Percentiles rank a stretch among this genome's conserved stretches.
phyloP scores from a whole-genome alignment of 2,329 filamentous ascomycete species.

The Penicillium hordei region DNA sequence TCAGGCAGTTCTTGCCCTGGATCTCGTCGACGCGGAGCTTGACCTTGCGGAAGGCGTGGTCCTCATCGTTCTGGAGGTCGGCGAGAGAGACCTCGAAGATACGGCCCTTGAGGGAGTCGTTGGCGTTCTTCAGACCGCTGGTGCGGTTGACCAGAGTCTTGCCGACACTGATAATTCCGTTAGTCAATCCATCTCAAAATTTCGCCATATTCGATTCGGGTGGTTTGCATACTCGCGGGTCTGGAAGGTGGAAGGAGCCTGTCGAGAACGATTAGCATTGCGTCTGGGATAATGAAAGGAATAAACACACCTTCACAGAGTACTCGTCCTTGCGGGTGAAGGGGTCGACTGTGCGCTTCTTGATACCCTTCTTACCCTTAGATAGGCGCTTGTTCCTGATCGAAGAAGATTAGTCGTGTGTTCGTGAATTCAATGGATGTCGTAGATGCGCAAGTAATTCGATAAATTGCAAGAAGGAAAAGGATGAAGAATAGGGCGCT shows the following conservation, averaged over 20 bases:
- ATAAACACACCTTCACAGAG: slow-evolving; percentile 75
- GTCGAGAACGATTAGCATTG: slow-evolving; percentile 22
- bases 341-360: slow-evolving; percentile 98
- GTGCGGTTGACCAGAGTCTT: slow-evolving; percentile 99
- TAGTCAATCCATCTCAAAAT: slow-evolving; percentile 13
- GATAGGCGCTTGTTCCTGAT: slow-evolving; percentile 98
- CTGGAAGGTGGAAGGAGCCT: slow-evolving; percentile 95
- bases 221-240: slow-evolving; percentile 81
- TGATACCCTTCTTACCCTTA: slow-evolving; percentile 99
- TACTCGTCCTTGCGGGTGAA: slow-evolving; percentile 99
- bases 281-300: neutral
- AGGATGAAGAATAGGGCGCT: slow-evolving; percentile 24
- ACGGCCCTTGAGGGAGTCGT: slow-evolving; percentile 97
- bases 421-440: slow-evolving; percentile 10
- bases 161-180: slow-evolving; percentile 70
- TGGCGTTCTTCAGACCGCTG: slow-evolving; percentile 99
- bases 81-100: slow-evolving; percentile 99
- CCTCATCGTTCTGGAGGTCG: slow-evolving; percentile 99
- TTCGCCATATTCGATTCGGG: slow-evolving; percentile 3
- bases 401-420: slow-evolving; percentile 17
- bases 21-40: slow-evolving; percentile 98
- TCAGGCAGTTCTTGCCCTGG: slow-evolving; percentile 99
- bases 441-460: slow-evolving; percentile 7
- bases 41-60: slow-evolving; percentile 99
- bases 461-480: slow-evolving; percentile 8